A percentile compares a stretch with the other conserved stretches of the same genome.
phyloP scores from a whole-genome alignment of 495 filamentous ascomycete species.

The Terfezia claveryi region DNA sequence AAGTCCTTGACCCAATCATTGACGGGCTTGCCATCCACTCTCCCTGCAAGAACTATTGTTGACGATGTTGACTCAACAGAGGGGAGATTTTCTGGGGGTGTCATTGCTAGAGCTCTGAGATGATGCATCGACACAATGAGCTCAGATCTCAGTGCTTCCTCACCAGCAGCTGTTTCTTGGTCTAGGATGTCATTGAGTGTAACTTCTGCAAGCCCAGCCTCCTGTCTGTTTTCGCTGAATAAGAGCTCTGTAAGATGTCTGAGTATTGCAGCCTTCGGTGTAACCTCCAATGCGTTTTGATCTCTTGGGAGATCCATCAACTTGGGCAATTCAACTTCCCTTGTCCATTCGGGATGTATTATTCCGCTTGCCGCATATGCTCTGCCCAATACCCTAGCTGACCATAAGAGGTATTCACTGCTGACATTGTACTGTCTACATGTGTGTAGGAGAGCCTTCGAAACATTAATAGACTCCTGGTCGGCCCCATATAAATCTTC shows the following conservation, averaged over 20 bases:
- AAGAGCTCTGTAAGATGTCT: slow-evolving; percentile 45
- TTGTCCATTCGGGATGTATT: slow-evolving; percentile 33
- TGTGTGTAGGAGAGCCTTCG: slow-evolving; percentile 48
- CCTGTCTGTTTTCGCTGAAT: slow-evolving; percentile 34
- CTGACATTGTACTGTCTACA: slow-evolving; percentile 39
- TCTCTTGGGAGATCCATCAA: slow-evolving; percentile 24
- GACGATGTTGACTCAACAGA: no score
- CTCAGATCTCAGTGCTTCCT: background rate
- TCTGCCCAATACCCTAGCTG: slow-evolving; percentile 58
- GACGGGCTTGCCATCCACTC: slow-evolving; percentile 9
- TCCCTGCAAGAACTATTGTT: background rate
- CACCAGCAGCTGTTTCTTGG: slow-evolving; percentile 4
- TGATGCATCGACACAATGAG: background rate
- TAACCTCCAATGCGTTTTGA: slow-evolving; percentile 26
- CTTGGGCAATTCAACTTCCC: slow-evolving; percentile 32
- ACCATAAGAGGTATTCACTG: slow-evolving; percentile 58
- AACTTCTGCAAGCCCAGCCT: slow-evolving; percentile 55
- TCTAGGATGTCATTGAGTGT: slow-evolving; percentile 46
- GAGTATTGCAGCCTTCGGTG: slow-evolving; percentile 35
- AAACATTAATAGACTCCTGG: slow-evolving; percentile 34
- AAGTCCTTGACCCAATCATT: slow-evolving; percentile 43
- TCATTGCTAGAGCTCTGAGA: background rate
- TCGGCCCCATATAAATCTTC: slow-evolving; percentile 43
- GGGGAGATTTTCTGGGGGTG: background rate
- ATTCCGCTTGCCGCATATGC: slow-evolving; percentile 57